Percentiles rank a stretch among this genome's conserved stretches.
These are phyloP conservation scores for Brassica rapa DNA, from an alignment of 345 rosid genomes.

Conservation along the genomic window DNA sequence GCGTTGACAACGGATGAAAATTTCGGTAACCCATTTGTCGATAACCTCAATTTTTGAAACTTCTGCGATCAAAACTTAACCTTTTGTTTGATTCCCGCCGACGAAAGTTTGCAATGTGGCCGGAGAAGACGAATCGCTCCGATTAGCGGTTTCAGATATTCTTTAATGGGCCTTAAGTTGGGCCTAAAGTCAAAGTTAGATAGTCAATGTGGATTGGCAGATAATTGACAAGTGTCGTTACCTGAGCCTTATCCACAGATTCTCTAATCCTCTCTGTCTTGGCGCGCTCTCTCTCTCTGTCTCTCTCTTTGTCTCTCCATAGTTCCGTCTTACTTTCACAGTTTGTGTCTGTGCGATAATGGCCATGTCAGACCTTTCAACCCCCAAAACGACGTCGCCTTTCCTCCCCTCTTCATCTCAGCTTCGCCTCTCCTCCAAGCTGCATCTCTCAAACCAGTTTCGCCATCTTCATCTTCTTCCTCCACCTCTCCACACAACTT, in stretches of 20 bases:
- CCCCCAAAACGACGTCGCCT: conserved; percentile 45
- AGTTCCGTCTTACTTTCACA: conserved; percentile 27
- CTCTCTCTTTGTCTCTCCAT: not conserved
- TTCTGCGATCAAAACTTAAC: not conserved
- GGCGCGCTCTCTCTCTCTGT: conserved; percentile 34
- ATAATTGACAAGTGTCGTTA: conserved; percentile 58
- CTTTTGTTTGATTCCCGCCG: not conserved
- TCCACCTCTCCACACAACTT: conserved; percentile 46
- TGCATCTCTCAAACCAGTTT: conserved; percentile 50
- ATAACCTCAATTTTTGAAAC: not conserved
- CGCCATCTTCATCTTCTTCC: conserved; percentile 45
- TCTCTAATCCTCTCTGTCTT: conserved; percentile 30
- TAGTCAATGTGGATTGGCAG: conserved; percentile 39
- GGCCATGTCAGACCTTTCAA: conserved; percentile 72
- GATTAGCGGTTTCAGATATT: not conserved
- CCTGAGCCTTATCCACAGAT: conserved; percentile 49
- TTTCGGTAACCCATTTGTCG: conserved; percentile 17
- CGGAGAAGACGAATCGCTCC: conserved; percentile 29
- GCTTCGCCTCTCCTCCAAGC: conserved; percentile 50
- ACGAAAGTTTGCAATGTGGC: not conserved
- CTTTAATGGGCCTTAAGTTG: conserved; percentile 19
- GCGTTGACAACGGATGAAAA: conserved; percentile 8
- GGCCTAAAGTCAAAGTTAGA: conserved; percentile 25
- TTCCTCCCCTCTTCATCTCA: conserved; percentile 59
- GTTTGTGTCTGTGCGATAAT: conserved; percentile 46